phyloP scores from a whole-genome alignment of 2,329 filamentous ascomycete genomes.

The Pyricularia sp. region DNA sequence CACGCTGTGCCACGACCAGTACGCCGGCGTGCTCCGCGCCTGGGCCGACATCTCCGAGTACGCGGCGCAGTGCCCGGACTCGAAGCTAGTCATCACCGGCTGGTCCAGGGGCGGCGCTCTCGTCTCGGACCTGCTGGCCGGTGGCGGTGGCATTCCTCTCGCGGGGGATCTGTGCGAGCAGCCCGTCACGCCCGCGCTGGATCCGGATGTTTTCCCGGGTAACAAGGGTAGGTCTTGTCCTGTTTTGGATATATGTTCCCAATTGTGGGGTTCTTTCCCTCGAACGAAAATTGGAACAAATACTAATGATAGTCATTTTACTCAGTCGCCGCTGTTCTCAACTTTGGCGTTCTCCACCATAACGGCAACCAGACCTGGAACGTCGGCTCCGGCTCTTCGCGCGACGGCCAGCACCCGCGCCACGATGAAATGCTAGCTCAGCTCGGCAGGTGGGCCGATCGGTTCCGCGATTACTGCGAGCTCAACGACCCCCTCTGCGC shows the following conservation, averaged over 20 bases:
- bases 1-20: not conserved
- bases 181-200: conserved; percentile 15
- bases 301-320: not conserved
- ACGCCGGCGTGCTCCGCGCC: conserved; percentile 16
- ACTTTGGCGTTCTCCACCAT: conserved; percentile 25
- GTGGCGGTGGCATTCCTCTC: conserved; percentile 24
- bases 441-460: not conserved
- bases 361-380: conserved; percentile 25
- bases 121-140: conserved; percentile 24
- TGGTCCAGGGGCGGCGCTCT: conserved; percentile 31
- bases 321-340: conserved; percentile 21
- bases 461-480: not conserved
- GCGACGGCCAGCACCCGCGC: conserved; percentile 19
- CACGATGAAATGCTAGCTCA: conserved; percentile 15
- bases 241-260: no score
- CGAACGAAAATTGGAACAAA: not conserved
- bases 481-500: not conserved
- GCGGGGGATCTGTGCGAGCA: conserved; percentile 17
- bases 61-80: conserved; percentile 26
- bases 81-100: conserved; percentile 29
- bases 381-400: conserved; percentile 16
- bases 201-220: conserved; percentile 18
- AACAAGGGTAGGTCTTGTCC: conserved; percentile 21
- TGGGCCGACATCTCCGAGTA: conserved; percentile 27
- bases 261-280: no score